Base-by-base conservation (phyloP, 257 asterid genomes). In the Datura wrightii region DNA sequence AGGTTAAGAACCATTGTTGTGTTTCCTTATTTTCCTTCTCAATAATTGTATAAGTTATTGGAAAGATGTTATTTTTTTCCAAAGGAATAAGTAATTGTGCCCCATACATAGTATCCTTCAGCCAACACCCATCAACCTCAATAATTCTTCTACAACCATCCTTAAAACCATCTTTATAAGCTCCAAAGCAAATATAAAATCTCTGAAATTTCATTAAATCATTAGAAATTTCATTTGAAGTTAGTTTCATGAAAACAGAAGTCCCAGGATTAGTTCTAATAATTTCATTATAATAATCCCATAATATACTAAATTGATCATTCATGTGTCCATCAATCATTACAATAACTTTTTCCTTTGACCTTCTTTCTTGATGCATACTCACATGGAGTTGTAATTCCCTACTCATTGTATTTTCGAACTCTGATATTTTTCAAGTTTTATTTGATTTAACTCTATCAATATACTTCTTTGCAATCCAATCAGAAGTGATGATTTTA, bases 1-100 rank as follows among this genome's bases (percentile, higher is more conserved):
- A 24, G 31, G 31, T 24, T 24, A 24, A 24, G 31, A 24, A 24
- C 31, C 1, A 24, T 24, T 24, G 31, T 2, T 5, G 1, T 41
- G 44, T 41, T 41, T 41, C 2, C 5, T 41, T 41, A 5, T 41
- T 41, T 41, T 41, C 2, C 44, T 41, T 72, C 41, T 58, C 63
- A 10, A 87, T 85, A 3, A 84, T 24, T 11, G 71, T 83, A 87
- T 80, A 84, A 1, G 87, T 80, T 55, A 87, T 56, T 0, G 81
- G 89, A 41, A 24, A 24, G 31, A 24, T 24, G 31, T 24, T 24
- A 24, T 24, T 24, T 24, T 24, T 24, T 0, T 24, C 31, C 31
- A 24, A 24, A 24, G 31, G 31, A 24, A 24, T 24, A 24, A 24
- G 31, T 24, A 24, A 24, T 24, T 24, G 31, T 24, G 31, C 31